A percentile compares a stretch with the other conserved stretches of the same genome.
Conservation (phyloP, 2,329 filamentous ascomycete genomes). For the Diaporthe helianthi region DNA sequence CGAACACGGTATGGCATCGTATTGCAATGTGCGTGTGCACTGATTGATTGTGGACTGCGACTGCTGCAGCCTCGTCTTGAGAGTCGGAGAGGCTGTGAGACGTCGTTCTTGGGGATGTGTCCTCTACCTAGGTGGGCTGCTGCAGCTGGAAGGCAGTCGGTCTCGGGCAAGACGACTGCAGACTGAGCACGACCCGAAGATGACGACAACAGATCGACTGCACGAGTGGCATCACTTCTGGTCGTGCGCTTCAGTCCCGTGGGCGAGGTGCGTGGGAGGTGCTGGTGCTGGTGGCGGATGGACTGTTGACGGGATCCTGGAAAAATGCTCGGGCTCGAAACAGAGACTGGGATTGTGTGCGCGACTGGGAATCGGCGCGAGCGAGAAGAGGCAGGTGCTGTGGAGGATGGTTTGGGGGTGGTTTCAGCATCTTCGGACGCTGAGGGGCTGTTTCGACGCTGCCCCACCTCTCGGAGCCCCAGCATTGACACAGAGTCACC, state of each 20-base stretch:
- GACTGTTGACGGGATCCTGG: conserved; percentile 3
- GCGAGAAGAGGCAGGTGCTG: not conserved
- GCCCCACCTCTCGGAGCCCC: conserved; percentile 3
- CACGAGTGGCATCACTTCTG: not conserved
- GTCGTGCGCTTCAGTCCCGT: not conserved
- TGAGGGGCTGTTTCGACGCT: conserved; percentile 27
- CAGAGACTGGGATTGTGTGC: not conserved
- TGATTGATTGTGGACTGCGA: not conserved
- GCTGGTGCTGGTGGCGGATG: not conserved
- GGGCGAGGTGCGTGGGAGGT: not conserved
- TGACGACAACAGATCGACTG: not conserved
- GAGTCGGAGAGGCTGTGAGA: too few species aligned
- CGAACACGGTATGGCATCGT: not conserved
- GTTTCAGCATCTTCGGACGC: conserved; percentile 35
- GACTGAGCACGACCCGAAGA: not conserved
- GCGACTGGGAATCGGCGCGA: conserved; percentile 2
- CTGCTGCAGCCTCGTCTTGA: not conserved
- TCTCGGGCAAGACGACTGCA: too few species aligned
- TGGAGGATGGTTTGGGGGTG: conserved; percentile 18
- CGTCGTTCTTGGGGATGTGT: not conserved
- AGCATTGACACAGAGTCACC: not conserved
- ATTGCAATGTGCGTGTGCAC: not conserved
- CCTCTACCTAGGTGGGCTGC: too few species aligned
- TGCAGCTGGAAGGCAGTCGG: not conserved
- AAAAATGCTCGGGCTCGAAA: conserved; percentile 10